Percentiles rank a stretch among this genome's conserved stretches.
These are phyloP conservation scores for Achaetomiella virescens DNA, from an alignment of 495 filamentous ascomycete species.

Conservation along the genomic window DNA sequence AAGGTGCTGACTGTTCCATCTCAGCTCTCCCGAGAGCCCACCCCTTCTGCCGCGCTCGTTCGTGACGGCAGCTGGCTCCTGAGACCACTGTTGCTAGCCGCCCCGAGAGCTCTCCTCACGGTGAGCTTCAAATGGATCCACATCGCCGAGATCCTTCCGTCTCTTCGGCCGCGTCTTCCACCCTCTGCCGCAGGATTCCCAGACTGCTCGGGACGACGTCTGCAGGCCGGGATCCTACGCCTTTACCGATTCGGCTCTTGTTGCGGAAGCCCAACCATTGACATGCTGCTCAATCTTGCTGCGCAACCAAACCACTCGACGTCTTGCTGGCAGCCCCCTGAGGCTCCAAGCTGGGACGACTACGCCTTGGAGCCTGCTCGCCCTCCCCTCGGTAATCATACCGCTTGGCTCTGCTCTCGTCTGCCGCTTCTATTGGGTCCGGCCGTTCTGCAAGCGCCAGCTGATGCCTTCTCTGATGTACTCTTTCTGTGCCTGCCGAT, in stretches of 20 bases:
- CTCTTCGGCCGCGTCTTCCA: not conserved
- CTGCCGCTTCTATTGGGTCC: too few species aligned
- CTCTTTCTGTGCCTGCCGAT: not conserved
- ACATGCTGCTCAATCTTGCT: too few species aligned
- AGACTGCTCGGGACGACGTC: not conserved
- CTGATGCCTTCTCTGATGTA: too few species aligned
- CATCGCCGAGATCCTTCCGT: not conserved
- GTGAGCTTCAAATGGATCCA: not conserved
- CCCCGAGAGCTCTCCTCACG: not conserved
- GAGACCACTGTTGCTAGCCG: not conserved
- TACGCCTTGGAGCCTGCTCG: too few species aligned
- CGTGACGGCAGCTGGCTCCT: not conserved
- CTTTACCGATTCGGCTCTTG: not conserved
- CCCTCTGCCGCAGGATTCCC: not conserved
- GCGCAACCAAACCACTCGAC: too few species aligned
- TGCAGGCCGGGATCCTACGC: not conserved
- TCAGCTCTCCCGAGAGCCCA: not conserved
- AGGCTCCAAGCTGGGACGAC: too few species aligned
- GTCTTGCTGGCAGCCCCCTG: too few species aligned
- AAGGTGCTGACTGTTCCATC: too few species aligned
- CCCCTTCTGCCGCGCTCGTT: not conserved
- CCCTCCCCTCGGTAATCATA: too few species aligned
- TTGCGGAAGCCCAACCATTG: not conserved
- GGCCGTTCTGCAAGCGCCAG: too few species aligned
- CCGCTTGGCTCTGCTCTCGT: too few species aligned